These are phyloP conservation scores for Chaetomium strumarium DNA, from an alignment of 2,329 filamentous ascomycete species.

Conservation along the genomic window DNA sequence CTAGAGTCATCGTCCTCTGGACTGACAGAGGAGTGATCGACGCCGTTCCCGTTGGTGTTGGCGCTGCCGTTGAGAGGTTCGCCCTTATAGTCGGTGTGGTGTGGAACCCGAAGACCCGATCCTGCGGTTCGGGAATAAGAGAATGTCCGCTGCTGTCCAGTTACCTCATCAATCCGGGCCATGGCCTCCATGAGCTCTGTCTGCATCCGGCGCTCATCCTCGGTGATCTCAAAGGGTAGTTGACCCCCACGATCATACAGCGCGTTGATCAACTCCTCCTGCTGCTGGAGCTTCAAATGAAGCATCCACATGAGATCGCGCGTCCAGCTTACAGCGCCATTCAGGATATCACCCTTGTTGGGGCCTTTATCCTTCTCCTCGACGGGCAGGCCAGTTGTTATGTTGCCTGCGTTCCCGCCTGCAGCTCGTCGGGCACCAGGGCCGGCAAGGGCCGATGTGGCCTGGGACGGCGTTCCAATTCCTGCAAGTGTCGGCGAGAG, in stretches of 20 bases:
- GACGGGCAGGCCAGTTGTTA: slow-evolving; percentile 84
- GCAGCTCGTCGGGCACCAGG: slow-evolving; percentile 76
- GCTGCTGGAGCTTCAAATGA: slow-evolving; percentile 80
- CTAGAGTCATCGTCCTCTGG: slow-evolving; percentile 39
- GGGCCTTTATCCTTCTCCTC: slow-evolving; percentile 98
- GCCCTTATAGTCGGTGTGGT: slow-evolving; percentile 86
- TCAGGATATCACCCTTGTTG: slow-evolving; percentile 97
- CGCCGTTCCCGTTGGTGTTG: slow-evolving; percentile 26
- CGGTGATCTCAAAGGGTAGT: slow-evolving; percentile 75
- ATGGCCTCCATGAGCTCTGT: slow-evolving; percentile 85
- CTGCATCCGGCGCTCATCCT: slow-evolving; percentile 94
- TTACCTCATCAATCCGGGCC: slow-evolving; percentile 67
- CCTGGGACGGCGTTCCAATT: slow-evolving; percentile 62
- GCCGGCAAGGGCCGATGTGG: slow-evolving; percentile 82
- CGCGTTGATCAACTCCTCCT: slow-evolving; percentile 75
- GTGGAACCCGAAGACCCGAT: slow-evolving; percentile 81
- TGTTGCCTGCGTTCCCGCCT: slow-evolving; percentile 65
- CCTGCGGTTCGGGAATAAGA: slow-evolving; percentile 79
- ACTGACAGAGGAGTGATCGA: slow-evolving; percentile 45
- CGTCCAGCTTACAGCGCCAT: slow-evolving; percentile 94
- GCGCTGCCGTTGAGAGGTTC: slow-evolving; percentile 60
- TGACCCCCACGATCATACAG: slow-evolving; percentile 66
- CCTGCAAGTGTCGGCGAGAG: slow-evolving; percentile 76
- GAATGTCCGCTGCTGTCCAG: slow-evolving; percentile 43
- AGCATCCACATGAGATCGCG: slow-evolving; percentile 97